A percentile compares a stretch with the other conserved stretches of the same genome.
phyloP scores from a whole-genome alignment of 2,329 filamentous ascomycete genomes.

The Epichloe glyceriae region DNA sequence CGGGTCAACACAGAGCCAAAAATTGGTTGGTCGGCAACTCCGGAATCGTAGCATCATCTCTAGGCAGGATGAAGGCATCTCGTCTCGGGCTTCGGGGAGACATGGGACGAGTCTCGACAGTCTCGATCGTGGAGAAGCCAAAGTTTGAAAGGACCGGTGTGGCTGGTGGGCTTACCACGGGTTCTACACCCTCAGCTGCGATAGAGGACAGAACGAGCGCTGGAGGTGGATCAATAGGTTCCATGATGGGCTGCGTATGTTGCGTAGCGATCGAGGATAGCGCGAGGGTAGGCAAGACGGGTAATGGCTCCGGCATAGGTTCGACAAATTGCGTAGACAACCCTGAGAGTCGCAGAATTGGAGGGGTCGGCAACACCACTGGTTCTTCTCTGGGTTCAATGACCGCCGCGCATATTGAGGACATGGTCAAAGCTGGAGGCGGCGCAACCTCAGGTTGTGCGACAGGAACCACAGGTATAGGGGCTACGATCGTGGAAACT shows the following conservation, averaged over 20 bases:
- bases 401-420: conserved; percentile 17
- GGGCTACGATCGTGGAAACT: neutral
- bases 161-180: conserved; percentile 15
- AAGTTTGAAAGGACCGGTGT: conserved; percentile 19
- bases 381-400: conserved; percentile 24
- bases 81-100: conserved; percentile 37
- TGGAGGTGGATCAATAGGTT: conserved; percentile 13
- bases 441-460: neutral
- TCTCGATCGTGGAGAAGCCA: conserved; percentile 32
- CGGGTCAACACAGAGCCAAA: conserved; percentile 33
- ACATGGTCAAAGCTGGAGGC: conserved; percentile 15
- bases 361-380: conserved; percentile 8
- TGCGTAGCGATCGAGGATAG: conserved; percentile 21
- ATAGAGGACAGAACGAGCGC: conserved; percentile 25
- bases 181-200: conserved; percentile 23
- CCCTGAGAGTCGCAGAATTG: conserved; percentile 20
- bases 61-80: conserved; percentile 43
- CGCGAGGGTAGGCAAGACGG: conserved; percentile 13
- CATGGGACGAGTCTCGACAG: conserved; percentile 33
- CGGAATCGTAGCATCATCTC: conserved; percentile 27
- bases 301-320: conserved; percentile 18
- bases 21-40: conserved; percentile 26
- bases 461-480: conserved; percentile 1
- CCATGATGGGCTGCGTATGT: conserved; percentile 14
- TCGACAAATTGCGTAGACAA: conserved; percentile 25